A percentile compares a stretch with the other conserved stretches of the same genome.
These are phyloP conservation scores for Gymnopilus dilepis DNA, from an alignment of 768 basidiomycete genomes.

Conservation along the genomic window DNA sequence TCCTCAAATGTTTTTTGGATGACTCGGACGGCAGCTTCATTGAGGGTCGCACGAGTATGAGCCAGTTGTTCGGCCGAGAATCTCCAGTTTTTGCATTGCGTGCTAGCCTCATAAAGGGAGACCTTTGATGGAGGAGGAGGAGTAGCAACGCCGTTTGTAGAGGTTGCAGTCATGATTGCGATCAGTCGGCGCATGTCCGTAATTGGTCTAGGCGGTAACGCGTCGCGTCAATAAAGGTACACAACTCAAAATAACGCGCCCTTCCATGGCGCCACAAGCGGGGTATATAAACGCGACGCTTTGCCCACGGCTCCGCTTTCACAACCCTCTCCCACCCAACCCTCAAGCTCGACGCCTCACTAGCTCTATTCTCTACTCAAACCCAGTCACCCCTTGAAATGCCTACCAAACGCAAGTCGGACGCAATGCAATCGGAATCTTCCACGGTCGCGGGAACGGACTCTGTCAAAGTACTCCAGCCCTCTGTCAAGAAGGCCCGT, in stretches of 20 bases:
- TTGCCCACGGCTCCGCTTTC: background rate
- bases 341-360: background rate
- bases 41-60: conserved; percentile 67
- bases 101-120: conserved; percentile 76
- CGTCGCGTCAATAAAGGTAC: conserved; percentile 27
- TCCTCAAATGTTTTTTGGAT: conserved; percentile 81
- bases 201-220: background rate
- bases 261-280: background rate
- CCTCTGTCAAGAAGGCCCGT: conserved; percentile 20
- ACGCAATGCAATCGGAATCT: conserved; percentile 28
- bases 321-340: background rate
- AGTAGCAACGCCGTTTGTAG: background rate
- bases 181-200: background rate
- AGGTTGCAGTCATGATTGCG: conserved; percentile 8
- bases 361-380: no score
- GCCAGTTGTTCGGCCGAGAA: conserved; percentile 75
- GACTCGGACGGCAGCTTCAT: conserved; percentile 73
- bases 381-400: conserved; percentile 22
- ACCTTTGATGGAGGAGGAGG: conserved; percentile 30
- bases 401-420: conserved; percentile 50
- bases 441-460: conserved; percentile 17
- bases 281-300: conserved; percentile 9
- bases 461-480: conserved; percentile 33
- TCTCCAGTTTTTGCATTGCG: conserved; percentile 88
- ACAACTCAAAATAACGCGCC: conserved; percentile 23